phyloP scores from a whole-genome alignment of 768 basidiomycete genomes.

The Pisolithus microcarpus region DNA sequence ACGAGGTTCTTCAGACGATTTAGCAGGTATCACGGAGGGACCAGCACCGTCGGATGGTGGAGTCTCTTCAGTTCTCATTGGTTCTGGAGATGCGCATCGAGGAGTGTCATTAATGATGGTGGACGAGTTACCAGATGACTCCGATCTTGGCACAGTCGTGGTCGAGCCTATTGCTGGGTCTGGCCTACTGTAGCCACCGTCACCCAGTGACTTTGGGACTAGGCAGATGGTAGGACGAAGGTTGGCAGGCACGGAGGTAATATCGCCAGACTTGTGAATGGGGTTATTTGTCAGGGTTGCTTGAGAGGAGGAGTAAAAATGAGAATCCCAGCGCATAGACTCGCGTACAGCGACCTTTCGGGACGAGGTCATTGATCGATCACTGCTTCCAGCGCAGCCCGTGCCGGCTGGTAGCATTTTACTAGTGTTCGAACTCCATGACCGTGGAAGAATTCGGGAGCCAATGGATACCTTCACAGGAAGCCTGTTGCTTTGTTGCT shows the following conservation, averaged over 20 bases:
- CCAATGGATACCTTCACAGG: slow-evolving; percentile 28
- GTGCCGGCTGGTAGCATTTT: slow-evolving; percentile 16
- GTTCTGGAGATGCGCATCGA: slow-evolving; percentile 7
- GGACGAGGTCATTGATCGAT: slow-evolving; percentile 7
- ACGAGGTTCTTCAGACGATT: slow-evolving; percentile 41
- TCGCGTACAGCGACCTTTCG: slow-evolving; percentile 8
- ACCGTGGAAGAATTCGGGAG: slow-evolving; percentile 21
- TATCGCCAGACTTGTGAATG: not conserved
- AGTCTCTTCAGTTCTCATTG: slow-evolving; percentile 7
- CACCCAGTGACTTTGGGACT: slow-evolving; percentile 10
- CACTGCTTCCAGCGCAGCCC: slow-evolving; percentile 9
- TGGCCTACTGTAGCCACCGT: not conserved
- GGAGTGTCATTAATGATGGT: slow-evolving; percentile 1
- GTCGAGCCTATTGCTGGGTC: slow-evolving; percentile 5
- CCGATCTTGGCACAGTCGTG: slow-evolving; percentile 7
- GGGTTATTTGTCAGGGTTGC: slow-evolving; percentile 15
- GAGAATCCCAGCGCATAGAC: slow-evolving; percentile 5
- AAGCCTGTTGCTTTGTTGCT: slow-evolving; percentile 37
- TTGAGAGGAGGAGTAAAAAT: slow-evolving; percentile 22
- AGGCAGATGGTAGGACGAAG: slow-evolving; percentile 17
- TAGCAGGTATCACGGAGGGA: slow-evolving; percentile 10
- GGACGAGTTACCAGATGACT: slow-evolving; percentile 10
- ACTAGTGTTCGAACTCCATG: slow-evolving; percentile 19
- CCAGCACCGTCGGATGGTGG: slow-evolving; percentile 7
- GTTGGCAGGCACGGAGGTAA: slow-evolving; percentile 1